Percentiles rank a stretch among this genome's conserved stretches.
phyloP scores from a whole-genome alignment of 345 rosid genomes.

The Euphorbia lathyris region DNA sequence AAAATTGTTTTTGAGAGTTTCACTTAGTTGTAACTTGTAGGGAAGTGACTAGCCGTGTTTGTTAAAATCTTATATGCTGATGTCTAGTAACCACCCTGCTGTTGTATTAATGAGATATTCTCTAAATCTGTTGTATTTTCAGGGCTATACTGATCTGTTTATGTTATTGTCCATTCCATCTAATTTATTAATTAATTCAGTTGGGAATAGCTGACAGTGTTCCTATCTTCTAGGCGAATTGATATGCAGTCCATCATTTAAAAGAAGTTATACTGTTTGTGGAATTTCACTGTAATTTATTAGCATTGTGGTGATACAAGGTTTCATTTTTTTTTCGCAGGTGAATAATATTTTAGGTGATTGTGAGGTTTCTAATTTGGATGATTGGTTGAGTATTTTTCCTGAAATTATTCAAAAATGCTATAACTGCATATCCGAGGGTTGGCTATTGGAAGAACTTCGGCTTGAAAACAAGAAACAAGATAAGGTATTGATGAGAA shows the following conservation, averaged over 20 bases:
- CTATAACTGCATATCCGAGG: conserved; percentile 46
- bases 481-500: conserved; percentile 40
- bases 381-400: conserved; percentile 51
- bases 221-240: not conserved
- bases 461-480: conserved; percentile 36
- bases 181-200: not conserved
- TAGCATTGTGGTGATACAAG: conserved; percentile 13
- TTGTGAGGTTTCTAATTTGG: conserved; percentile 28
- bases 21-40: not conserved
- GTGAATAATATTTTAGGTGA: conserved; percentile 36
- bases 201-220: not conserved
- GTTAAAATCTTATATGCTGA: not conserved
- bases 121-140: not conserved
- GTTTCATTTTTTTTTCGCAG: conserved; percentile 38
- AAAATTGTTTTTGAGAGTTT: not conserved
- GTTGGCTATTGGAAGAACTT: conserved; percentile 69
- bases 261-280: not conserved
- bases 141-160: not conserved
- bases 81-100: not conserved
- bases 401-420: conserved; percentile 46
- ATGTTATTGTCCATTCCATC: not conserved
- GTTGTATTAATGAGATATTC: not conserved
- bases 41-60: not conserved
- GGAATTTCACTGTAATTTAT: not conserved
- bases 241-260: not conserved